Base-by-base conservation (phyloP, 306 rosid genomes). In the Fragaria vesca region DNA sequence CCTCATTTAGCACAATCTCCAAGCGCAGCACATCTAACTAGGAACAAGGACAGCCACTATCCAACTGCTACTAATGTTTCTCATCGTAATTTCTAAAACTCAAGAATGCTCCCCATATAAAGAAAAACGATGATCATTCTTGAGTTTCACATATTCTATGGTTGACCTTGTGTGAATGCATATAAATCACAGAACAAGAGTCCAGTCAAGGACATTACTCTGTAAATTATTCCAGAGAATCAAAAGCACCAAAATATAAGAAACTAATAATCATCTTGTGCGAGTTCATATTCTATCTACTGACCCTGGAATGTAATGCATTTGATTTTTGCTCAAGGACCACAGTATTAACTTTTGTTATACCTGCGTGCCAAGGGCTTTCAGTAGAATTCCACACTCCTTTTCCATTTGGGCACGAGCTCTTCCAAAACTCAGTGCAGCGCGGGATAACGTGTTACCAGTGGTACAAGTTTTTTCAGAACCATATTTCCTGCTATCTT, bases 401-500 rank as follows among this genome's bases (percentile, higher is more conserved):
- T 87, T 92, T 86, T 92, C 97, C 93, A 92, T 92, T 77, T 90
- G 97, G 13, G 90, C 97, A 79, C 96, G 89, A 32, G 97, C 90
- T 58, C 87, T 91, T 36, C 89, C 90, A 78, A 87, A 90, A 82
- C 66, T 85, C 57, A 83, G 72, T 0, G 97, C 92, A 36, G 97
- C 96, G 69, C 87, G 86, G 2, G 96, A 86, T 78, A 92, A 73
- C 3, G 91, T 89, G 72, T 71, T 89, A 61, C 97, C 96, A 83
- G 90, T 92, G 57, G 97, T 92, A 83, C 96, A 92, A 26, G 96
- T 92, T 84, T 90, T 90, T 83, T 89, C 97, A 7, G 88, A 72
- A 71, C 96, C 97, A 83, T 92, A 92, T 90, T 90, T 92, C 88
- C 97, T 84, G 88, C 93, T 90, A 79, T 92, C 97, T 82, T 92